These are phyloP conservation scores for Talaromyces sp. DNA, from an alignment of 2,329 filamentous ascomycete genomes.

Conservation along the genomic window DNA sequence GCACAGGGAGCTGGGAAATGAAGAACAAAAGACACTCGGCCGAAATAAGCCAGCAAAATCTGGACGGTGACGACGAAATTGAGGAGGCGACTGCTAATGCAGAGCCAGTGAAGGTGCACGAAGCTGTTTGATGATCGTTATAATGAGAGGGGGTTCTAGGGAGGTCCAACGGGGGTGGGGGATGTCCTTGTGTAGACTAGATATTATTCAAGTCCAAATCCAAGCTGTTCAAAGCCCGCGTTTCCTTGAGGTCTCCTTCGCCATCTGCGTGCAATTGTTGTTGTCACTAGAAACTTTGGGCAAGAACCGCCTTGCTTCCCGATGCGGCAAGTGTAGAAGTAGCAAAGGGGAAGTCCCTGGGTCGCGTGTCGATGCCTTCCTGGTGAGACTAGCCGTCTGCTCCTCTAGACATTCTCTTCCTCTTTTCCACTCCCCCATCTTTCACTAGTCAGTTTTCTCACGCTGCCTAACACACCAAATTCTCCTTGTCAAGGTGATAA, in stretches of 20 bases:
- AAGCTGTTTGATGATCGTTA: conserved; percentile 40
- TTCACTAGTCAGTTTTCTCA: background rate
- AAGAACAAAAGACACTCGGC: conserved; percentile 28
- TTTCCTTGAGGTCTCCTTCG: background rate
- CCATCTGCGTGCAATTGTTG: background rate
- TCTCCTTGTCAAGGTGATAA: background rate
- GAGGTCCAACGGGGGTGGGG: background rate
- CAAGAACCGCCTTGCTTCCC: background rate
- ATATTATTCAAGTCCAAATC: background rate
- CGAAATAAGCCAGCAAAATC: conserved; percentile 21
- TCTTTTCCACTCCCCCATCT: background rate
- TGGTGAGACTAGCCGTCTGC: background rate
- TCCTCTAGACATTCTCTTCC: background rate
- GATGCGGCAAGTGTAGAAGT: background rate
- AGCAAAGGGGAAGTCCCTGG: background rate
- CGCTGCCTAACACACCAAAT: background rate
- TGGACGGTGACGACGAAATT: conserved; percentile 39
- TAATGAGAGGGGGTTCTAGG: background rate
- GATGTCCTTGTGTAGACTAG: background rate
- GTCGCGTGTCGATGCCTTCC: background rate
- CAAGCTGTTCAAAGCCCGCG: background rate
- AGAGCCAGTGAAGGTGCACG: conserved; percentile 41
- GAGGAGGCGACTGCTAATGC: conserved; percentile 31
- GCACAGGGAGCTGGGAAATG: conserved; percentile 55
- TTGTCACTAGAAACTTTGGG: background rate